A percentile compares a stretch with the other conserved stretches of the same genome.
phyloP scores from a whole-genome alignment of 2,329 filamentous ascomycete species.

The Monosporascus sp. region DNA sequence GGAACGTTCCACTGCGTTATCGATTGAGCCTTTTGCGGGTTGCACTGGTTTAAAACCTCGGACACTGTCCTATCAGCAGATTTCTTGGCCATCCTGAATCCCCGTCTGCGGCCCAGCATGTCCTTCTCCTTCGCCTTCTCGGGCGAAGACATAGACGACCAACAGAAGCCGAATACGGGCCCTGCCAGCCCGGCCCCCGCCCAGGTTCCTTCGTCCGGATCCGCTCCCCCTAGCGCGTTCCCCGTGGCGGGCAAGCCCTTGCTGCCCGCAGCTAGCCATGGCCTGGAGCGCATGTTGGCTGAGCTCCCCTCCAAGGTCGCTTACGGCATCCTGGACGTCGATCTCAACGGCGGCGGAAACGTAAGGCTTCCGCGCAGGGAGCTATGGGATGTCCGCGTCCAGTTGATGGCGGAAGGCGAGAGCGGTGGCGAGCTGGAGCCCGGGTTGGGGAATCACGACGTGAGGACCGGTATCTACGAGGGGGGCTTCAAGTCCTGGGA shows the following conservation, averaged over 20 bases:
- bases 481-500: constrained; percentile 90
- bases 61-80: neutral
- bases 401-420: constrained; percentile 71
- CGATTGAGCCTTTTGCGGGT: neutral
- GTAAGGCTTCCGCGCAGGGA: constrained; percentile 65
- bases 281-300: constrained; percentile 45
- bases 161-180: constrained; percentile 28
- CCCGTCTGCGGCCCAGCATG: constrained; percentile 18
- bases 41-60: neutral
- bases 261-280: constrained; percentile 49
- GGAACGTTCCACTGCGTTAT: neutral
- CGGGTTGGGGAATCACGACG: constrained; percentile 63
- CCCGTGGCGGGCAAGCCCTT: constrained; percentile 57
- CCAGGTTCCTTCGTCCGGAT: constrained; percentile 13
- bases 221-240: constrained; percentile 44
- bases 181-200: constrained; percentile 9
- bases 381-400: constrained; percentile 74
- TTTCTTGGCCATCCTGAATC: neutral
- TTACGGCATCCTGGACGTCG: constrained; percentile 57
- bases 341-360: constrained; percentile 50
- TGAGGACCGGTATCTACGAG: constrained; percentile 78
- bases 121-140: constrained; percentile 58
- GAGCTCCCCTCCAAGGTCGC: constrained; percentile 68
- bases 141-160: constrained; percentile 59
- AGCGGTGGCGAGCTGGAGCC: constrained; percentile 33